phyloP scores from a whole-genome alignment of 257 asterid genomes.

The Nicotiana otophora region DNA sequence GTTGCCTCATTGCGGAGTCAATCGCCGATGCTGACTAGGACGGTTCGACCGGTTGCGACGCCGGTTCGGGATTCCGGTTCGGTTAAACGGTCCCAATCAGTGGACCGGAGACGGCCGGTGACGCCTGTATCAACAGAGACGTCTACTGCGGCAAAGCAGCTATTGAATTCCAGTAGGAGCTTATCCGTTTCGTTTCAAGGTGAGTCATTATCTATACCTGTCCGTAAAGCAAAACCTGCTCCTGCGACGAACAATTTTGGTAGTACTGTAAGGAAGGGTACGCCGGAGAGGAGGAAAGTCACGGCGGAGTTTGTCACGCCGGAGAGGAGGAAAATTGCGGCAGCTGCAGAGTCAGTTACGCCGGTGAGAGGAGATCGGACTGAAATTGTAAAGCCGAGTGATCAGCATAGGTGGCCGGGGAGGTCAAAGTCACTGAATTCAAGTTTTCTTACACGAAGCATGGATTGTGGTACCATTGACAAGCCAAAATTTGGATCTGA shows the following conservation, averaged over 20 bases:
- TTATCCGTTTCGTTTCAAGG: conserved; percentile 88
- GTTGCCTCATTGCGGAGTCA: conserved; percentile 36
- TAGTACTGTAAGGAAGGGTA: conserved; percentile 39
- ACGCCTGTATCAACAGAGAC: conserved; percentile 53
- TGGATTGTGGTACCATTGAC: conserved; percentile 50
- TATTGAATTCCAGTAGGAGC: conserved; percentile 58
- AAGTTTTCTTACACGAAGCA: conserved; percentile 47
- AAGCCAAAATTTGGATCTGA: conserved; percentile 46
- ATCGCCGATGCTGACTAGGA: conserved; percentile 44
- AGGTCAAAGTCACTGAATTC: conserved; percentile 57
- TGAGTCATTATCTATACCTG: conserved; percentile 47
- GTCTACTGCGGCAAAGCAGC: conserved; percentile 45
- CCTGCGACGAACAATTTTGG: conserved; percentile 30
- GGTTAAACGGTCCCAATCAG: conserved; percentile 25
- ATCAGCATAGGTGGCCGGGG: conserved; percentile 82
- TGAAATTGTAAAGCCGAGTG: conserved; percentile 53
- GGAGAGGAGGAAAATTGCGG: conserved; percentile 49
- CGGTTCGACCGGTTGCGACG: conserved; percentile 16
- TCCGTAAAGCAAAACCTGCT: conserved; percentile 54
- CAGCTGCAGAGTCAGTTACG: conserved; percentile 18
- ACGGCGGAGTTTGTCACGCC: conserved; percentile 31
- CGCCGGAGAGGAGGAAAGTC: conserved; percentile 66
- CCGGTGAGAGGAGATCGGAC: conserved; percentile 49
- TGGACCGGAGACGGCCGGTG: conserved; percentile 30
- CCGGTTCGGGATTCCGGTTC: conserved; percentile 21